Base-by-base conservation (phyloP, 2,329 filamentous ascomycete species). In the Verticillium tricorpus region DNA sequence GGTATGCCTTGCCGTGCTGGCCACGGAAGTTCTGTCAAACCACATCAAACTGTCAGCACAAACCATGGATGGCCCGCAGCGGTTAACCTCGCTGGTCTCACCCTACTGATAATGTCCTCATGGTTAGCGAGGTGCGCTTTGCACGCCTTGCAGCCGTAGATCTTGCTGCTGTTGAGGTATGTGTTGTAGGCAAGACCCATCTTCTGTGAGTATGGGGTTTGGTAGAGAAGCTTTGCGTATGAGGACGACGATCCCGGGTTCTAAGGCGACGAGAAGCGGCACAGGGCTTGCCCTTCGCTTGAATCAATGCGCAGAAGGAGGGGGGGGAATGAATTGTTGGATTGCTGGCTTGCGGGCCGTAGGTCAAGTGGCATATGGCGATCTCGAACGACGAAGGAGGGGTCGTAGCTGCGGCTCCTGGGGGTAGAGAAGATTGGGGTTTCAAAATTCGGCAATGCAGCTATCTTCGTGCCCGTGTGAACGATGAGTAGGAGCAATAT, bases 1-100 rank as follows among this genome's bases (percentile, higher is more conserved):
- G 89, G 78, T 93, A 99, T 61, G 95, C 95, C 80, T 98, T 98
- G 73, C 95, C 95, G 76, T 98, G 94, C 76, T 98, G 94, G 71
- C 95, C 95, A 65, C 95, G 92, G 81, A 99, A 99, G 80, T 96
- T 97, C 93, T 98, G 75, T 57, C 22, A 22, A 7, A 22, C 45
- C n/a, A 25, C 19, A 22, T 22, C 8, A 25, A 50, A 11, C 19
- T 17, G 55, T 57, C 55, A 57, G 55, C 34, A 37, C 31, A 57
- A 14, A 32, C 54, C 19, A 22, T 12, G 1, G 5, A 12, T 35
- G n/a, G 55, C 37, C 32, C 19, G 8, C 25, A 35, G 31, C 31
- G 14, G 54, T 9, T 25, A n/a, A n/a, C 19, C 25, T 54, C 50
- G 19, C 19, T 58, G 34, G 22, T 77, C 89, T 71, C 80, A 98